phyloP scores from a whole-genome alignment of 495 filamentous ascomycete species.

The Amphirosellinia nigrospora region DNA sequence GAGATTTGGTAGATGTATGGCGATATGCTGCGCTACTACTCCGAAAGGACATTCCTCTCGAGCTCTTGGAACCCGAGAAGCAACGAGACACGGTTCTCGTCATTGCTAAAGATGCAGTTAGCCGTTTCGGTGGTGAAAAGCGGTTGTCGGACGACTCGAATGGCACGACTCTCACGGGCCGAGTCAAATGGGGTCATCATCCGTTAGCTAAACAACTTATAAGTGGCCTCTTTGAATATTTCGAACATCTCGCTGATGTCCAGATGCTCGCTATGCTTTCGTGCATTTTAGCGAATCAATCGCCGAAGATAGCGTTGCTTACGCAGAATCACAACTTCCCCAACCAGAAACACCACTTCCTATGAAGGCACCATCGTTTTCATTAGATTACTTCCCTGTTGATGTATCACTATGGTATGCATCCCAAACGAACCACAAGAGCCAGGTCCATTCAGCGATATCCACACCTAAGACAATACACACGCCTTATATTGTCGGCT shows the following conservation, averaged over 20 bases:
- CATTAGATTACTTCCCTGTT: constrained; percentile 71
- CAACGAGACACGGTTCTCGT: constrained; percentile 64
- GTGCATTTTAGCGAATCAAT: constrained; percentile 79
- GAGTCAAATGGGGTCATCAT: constrained; percentile 85
- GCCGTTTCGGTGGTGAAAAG: constrained; percentile 44
- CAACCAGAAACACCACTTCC: constrained; percentile 63
- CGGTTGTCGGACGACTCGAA: constrained; percentile 17
- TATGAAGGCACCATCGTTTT: constrained; percentile 70
- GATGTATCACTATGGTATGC: constrained; percentile 62
- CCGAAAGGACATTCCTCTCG: constrained; percentile 73
- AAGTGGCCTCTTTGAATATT: constrained; percentile 71
- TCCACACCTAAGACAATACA: constrained; percentile 66
- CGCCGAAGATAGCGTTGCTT: constrained; percentile 54
- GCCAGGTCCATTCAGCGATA: constrained; percentile 55
- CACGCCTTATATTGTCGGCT: constrained; percentile 64
- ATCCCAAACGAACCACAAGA: constrained; percentile 35
- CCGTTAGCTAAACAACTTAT: constrained; percentile 82
- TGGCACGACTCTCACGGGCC: constrained; percentile 52
- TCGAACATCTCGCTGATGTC: constrained; percentile 77
- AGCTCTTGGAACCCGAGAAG: constrained; percentile 57
- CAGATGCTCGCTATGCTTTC: constrained; percentile 97
- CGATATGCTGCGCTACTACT: constrained; percentile 77
- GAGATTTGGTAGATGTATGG: constrained; percentile 85
- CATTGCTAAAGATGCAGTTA: constrained; percentile 62
- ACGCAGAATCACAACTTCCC: constrained; percentile 51